These are phyloP conservation scores for Cyberlindnera xishuangbannaensis DNA, from an alignment of 805 yeast genomes.

Conservation along the genomic window DNA sequence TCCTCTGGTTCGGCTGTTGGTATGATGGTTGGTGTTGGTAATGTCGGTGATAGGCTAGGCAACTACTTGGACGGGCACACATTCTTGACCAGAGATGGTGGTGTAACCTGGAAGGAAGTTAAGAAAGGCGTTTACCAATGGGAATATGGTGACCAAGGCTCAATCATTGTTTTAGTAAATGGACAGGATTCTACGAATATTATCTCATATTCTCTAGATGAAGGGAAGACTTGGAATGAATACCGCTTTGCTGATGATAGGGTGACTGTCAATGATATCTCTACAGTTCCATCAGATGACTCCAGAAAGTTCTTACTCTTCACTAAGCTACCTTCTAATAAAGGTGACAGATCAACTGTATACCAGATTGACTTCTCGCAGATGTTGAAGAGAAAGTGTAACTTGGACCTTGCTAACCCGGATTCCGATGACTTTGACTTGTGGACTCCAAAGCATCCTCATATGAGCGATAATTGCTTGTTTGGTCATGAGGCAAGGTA, in stretches of 20 bases:
- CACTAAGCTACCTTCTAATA: conserved; percentile 39
- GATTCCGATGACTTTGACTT: conserved; percentile 54
- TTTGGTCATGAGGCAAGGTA: conserved; percentile 67
- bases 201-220: conserved; percentile 65
- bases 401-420: conserved; percentile 37
- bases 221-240: conserved; percentile 72
- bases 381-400: conserved; percentile 50
- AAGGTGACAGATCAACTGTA: conserved; percentile 41
- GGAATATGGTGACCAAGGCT: conserved; percentile 97
- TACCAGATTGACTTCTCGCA: conserved; percentile 54
- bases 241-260: conserved; percentile 54
- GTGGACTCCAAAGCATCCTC: conserved; percentile 58
- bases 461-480: conserved; percentile 45
- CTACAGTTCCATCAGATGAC: conserved; percentile 91
- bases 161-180: conserved; percentile 68
- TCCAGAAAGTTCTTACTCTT: conserved; percentile 71
- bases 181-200: conserved; percentile 50
- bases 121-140: conserved; percentile 73
- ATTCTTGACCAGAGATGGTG: conserved; percentile 81
- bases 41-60: conserved; percentile 57
- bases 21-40: conserved; percentile 79
- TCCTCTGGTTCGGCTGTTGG: conserved; percentile 91
- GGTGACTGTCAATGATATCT: conserved; percentile 61
- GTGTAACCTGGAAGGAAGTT: conserved; percentile 80
- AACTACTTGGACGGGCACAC: conserved; percentile 54